phyloP scores from a whole-genome alignment of 345 rosid species.

The Euphorbia tirucalli region DNA sequence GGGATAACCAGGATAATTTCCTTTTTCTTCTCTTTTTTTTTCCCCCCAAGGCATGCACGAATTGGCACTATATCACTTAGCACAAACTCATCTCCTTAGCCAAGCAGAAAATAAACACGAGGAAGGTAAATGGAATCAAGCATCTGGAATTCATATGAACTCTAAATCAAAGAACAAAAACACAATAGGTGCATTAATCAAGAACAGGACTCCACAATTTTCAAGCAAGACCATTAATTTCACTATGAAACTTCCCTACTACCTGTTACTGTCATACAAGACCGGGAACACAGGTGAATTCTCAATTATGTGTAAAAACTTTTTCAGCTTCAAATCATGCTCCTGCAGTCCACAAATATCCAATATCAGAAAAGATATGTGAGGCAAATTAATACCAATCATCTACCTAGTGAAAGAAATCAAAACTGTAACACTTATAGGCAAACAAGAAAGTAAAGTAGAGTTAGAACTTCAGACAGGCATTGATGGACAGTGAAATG shows the following conservation, averaged over 20 bases:
- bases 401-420: neutral
- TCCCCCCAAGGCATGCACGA: neutral
- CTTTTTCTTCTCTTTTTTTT: neutral
- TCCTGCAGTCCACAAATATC: conserved; percentile 30
- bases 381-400: neutral
- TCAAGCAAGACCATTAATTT: too few species aligned
- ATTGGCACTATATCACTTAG: neutral
- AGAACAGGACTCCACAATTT: too few species aligned
- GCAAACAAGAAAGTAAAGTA: neutral
- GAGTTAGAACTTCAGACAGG: neutral
- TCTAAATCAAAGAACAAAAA: neutral
- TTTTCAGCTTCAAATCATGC: conserved; percentile 91
- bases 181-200: too few species aligned
- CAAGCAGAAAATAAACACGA: neutral
- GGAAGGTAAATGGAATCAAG: neutral
- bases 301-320: conserved; percentile 87
- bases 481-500: neutral
- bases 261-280: conserved; percentile 73
- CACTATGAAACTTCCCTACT: conserved; percentile 19
- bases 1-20: neutral
- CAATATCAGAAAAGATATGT: conserved; percentile 4
- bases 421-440: conserved; percentile 11
- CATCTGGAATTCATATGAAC: neutral
- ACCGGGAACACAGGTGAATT: conserved; percentile 82
- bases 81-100: neutral